Base-by-base conservation (phyloP, 2,329 filamentous ascomycete species). In the Plectosphaerella sp. region DNA sequence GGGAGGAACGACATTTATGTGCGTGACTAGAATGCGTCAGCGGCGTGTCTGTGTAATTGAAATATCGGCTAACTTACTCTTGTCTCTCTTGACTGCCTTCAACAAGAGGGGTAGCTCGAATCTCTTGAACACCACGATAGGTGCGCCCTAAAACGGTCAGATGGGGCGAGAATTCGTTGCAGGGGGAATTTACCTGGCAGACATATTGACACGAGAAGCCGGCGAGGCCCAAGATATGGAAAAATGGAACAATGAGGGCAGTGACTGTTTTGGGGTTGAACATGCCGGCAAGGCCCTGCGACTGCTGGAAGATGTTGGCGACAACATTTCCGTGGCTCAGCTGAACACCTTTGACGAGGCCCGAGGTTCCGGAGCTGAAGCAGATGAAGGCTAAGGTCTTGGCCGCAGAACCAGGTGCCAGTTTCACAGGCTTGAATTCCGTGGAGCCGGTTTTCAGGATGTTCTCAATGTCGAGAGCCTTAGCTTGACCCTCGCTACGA, bases 291-390 rank as follows among this genome's bases (percentile, higher is more conserved):
- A 54, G 33, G 3, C 45, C 52, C 14, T 54, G 46, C 1, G 49
- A 54, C 15, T 54, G 52, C 42, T 54, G 52, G 15, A 54, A 54
- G 5, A 54, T 20, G 5, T 56, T 56, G 12, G 54, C 45, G 3
- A 56, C 54, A 8, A 56, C 15, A 24, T 56, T 56, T 3, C 49
- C 51, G 16, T 56, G 54, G 15, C 52, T 56, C 3, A 56, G 52
- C 39, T 42, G 45, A 4, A 54, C 52, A 6, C 52, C 49, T 16
- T 54, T 54, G 10, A 54, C 52, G 3, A 54, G 52, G 1, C 52
- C 52, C n/a, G 52, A 54, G 14, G 52, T 54, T 3, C 52, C 52
- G 5, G 52, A 54, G 18, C 52, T 54, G 46, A 54, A 54, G 22
- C 52, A 52, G 14, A 54, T 54, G 15, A 54, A 54, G 3, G 52